Conservation (phyloP, 108 stramenopile genomes). For the Heterococcus sp. region DNA sequence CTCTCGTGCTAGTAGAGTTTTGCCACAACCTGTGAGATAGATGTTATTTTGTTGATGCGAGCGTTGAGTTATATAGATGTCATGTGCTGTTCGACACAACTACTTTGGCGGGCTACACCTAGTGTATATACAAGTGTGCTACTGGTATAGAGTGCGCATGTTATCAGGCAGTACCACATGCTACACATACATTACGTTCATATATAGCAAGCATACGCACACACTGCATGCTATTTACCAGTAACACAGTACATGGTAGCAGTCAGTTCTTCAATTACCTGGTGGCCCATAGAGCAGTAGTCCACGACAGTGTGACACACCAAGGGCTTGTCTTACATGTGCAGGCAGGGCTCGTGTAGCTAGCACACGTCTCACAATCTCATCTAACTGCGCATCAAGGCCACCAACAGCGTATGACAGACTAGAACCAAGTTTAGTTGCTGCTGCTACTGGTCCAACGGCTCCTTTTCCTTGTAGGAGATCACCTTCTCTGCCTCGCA, state of each 20-base stretch:
- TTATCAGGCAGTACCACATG: no score
- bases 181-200: no score
- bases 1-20: slow-evolving; percentile 35
- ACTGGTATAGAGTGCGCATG: no score
- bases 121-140: no score
- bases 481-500: slow-evolving; percentile 21
- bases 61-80: no score
- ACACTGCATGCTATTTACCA: no score
- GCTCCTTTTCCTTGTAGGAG: not conserved
- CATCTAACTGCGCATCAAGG: slow-evolving; percentile 35
- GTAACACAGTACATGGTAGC: no score
- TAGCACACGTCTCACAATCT: slow-evolving; percentile 38
- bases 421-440: not conserved
- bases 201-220: no score
- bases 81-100: no score
- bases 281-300: slow-evolving; percentile 94
- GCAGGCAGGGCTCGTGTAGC: slow-evolving; percentile 22
- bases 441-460: not conserved
- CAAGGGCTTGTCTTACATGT: slow-evolving; percentile 25
- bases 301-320: slow-evolving; percentile 56
- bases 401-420: slow-evolving; percentile 28
- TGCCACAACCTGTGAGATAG: no score
- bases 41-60: no score
- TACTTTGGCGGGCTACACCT: no score
- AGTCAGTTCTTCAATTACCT: slow-evolving; percentile 1